Conservation (phyloP, 768 basidiomycete genomes). For the Mycena kentingensis region DNA sequence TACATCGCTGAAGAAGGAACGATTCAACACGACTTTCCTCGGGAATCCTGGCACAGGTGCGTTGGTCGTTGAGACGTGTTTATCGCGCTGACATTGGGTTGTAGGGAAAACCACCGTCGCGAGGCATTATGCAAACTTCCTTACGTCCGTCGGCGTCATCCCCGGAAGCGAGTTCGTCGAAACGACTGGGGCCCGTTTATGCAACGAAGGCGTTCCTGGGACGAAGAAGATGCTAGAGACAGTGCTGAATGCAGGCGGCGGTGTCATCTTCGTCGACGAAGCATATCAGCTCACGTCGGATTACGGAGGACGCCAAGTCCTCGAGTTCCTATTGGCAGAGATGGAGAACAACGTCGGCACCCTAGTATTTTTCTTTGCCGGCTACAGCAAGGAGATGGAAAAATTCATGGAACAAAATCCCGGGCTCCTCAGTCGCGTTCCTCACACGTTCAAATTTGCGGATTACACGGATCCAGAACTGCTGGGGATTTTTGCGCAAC, state of each 20-base stretch:
- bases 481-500: slow-evolving; percentile 52
- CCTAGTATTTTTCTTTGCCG: slow-evolving; percentile 70
- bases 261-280: slow-evolving; percentile 70
- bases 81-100: neutral
- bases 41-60: slow-evolving; percentile 78
- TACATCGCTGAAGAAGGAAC: slow-evolving; percentile 51
- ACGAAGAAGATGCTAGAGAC: slow-evolving; percentile 51
- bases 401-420: slow-evolving; percentile 78
- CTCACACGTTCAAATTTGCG: slow-evolving; percentile 55
- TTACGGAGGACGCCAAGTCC: slow-evolving; percentile 50
- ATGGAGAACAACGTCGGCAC: slow-evolving; percentile 72
- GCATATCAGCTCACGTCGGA: slow-evolving; percentile 67
- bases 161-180: slow-evolving; percentile 59
- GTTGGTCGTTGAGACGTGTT: slow-evolving; percentile 11
- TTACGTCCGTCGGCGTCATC: slow-evolving; percentile 55
- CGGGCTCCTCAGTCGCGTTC: slow-evolving; percentile 68
- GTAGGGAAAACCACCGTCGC: slow-evolving; percentile 74
- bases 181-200: slow-evolving; percentile 62
- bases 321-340: slow-evolving; percentile 72
- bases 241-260: slow-evolving; percentile 56
- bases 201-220: slow-evolving; percentile 56
- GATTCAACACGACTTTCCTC: slow-evolving; percentile 62
- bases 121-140: slow-evolving; percentile 60
- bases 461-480: slow-evolving; percentile 65
- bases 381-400: slow-evolving; percentile 74